These are phyloP conservation scores for Penicillium ucsense DNA, from an alignment of 495 filamentous ascomycete genomes.

Conservation along the genomic window DNA sequence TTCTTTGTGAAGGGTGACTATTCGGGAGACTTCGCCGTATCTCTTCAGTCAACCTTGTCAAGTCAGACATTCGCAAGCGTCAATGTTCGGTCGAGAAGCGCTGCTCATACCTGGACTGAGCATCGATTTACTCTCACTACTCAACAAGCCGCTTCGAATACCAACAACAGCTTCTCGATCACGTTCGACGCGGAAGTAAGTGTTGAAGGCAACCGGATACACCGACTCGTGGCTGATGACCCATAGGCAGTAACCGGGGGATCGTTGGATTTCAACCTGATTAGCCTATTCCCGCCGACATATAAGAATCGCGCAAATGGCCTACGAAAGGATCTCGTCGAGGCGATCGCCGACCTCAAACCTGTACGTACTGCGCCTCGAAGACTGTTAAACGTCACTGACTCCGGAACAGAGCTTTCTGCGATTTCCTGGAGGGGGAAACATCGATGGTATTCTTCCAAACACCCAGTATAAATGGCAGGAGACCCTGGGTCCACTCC, in stretches of 20 bases:
- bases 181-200: neutral
- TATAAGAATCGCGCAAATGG: neutral
- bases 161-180: neutral
- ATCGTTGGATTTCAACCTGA: neutral
- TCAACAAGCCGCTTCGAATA: neutral
- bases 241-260: neutral
- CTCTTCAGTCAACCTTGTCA: neutral
- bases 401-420: too few relatives aligned
- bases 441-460: too few relatives aligned
- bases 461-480: slow-evolving; percentile 52
- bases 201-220: too few relatives aligned
- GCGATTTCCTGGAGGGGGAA: too few relatives aligned
- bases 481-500: slow-evolving; percentile 51
- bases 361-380: too few relatives aligned
- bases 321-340: neutral
- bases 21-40: neutral
- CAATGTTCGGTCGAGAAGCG: neutral
- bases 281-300: neutral
- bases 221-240: too few relatives aligned
- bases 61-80: neutral
- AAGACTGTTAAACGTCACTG: too few relatives aligned
- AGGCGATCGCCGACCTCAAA: neutral
- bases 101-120: neutral
- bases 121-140: neutral
- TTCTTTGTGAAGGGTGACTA: neutral